Percentiles rank a stretch among this genome's conserved stretches.
Conservation (phyloP, 1,139 yeast species). For the Hansenula sp. region DNA sequence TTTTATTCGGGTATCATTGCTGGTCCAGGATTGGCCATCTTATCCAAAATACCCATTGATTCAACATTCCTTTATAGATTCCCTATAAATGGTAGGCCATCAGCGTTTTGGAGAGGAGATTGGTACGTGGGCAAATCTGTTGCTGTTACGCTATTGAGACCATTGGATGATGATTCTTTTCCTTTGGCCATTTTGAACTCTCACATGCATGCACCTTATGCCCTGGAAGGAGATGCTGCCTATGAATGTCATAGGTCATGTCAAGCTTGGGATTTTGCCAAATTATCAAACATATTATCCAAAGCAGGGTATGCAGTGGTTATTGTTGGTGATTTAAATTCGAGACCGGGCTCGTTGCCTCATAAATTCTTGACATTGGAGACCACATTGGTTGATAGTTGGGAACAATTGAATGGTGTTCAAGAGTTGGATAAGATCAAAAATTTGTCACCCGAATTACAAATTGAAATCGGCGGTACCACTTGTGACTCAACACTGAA, state of each 20-base stretch:
- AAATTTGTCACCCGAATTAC: slow-evolving; percentile 58
- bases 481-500: slow-evolving; percentile 88
- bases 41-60: slow-evolving; percentile 81
- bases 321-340: slow-evolving; percentile 90
- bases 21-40: slow-evolving; percentile 89
- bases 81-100: slow-evolving; percentile 91
- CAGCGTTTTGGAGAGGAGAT: slow-evolving; percentile 92
- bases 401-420: slow-evolving; percentile 65
- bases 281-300: slow-evolving; percentile 56
- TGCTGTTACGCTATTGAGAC: slow-evolving; percentile 67
- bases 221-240: slow-evolving; percentile 77
- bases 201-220: slow-evolving; percentile 98
- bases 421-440: slow-evolving; percentile 40
- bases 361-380: slow-evolving; percentile 67
- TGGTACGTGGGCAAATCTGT: slow-evolving; percentile 96
- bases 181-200: slow-evolving; percentile 82
- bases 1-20: slow-evolving; percentile 82
- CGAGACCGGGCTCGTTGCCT: slow-evolving; percentile 83
- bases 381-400: slow-evolving; percentile 74
- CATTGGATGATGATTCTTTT: slow-evolving; percentile 39
- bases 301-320: slow-evolving; percentile 81
- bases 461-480: slow-evolving; percentile 68
- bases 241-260: slow-evolving; percentile 88
- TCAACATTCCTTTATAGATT: slow-evolving; percentile 77
- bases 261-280: slow-evolving; percentile 95